These are phyloP conservation scores for Ustilago loliicola DNA, from an alignment of 1,284 basidiomycete genomes.

Conservation along the genomic window DNA sequence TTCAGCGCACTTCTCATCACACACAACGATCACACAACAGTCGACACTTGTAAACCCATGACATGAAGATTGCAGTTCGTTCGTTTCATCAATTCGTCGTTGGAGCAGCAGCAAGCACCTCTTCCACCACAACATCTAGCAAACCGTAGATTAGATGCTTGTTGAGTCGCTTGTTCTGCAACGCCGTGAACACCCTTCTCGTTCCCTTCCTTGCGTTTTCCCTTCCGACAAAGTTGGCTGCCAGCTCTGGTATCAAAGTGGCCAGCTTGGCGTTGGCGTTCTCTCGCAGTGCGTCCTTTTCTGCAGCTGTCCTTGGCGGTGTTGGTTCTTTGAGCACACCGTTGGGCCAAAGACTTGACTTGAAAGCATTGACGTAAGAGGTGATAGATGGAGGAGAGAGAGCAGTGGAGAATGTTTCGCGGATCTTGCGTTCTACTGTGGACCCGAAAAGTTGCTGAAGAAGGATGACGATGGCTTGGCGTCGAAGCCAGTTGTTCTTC, in stretches of 20 bases:
- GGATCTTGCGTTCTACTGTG: slow-evolving; percentile 95
- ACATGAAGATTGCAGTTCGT: background rate
- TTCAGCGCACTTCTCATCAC: background rate
- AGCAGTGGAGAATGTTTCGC: slow-evolving; percentile 78
- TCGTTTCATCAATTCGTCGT: background rate
- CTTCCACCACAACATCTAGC: slow-evolving; percentile 53
- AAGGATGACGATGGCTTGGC: slow-evolving; percentile 96
- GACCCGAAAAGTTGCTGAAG: slow-evolving; percentile 93
- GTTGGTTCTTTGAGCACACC: slow-evolving; percentile 79
- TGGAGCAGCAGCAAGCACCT: slow-evolving; percentile 30
- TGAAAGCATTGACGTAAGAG: slow-evolving; percentile 76
- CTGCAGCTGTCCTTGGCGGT: slow-evolving; percentile 80
- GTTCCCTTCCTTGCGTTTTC: slow-evolving; percentile 92
- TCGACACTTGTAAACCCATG: background rate
- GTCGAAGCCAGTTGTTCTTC: slow-evolving; percentile 92
- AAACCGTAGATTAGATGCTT: slow-evolving; percentile 60
- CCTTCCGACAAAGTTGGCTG: slow-evolving; percentile 94
- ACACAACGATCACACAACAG: background rate
- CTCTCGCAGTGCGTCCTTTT: slow-evolving; percentile 82
- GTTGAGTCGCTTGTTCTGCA: slow-evolving; percentile 91
- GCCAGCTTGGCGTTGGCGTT: slow-evolving; percentile 89
- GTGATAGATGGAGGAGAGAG: slow-evolving; percentile 72
- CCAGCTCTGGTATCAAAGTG: slow-evolving; percentile 92
- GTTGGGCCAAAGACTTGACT: slow-evolving; percentile 83
- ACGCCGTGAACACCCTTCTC: slow-evolving; percentile 86